Percentiles rank a stretch among this genome's conserved stretches.
Evolutionary conservation across 352 stramenopile species (phyloP).

Genomic region (Thalassiosira hispida): DNA sequence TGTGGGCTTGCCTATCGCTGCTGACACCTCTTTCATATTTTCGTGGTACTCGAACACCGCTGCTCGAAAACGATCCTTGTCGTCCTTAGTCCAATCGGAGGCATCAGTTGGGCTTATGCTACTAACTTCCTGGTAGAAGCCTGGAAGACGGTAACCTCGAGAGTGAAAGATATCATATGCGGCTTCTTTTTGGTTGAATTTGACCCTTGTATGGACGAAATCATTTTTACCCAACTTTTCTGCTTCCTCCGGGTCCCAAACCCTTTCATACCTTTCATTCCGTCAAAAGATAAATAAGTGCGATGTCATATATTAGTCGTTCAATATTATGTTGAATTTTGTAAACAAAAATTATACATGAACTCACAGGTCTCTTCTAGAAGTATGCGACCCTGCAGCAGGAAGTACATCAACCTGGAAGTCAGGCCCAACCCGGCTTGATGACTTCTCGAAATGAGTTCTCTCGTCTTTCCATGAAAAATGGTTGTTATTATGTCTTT

Average conservation of each 20-base stretch:
- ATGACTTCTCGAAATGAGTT: slow-evolving; percentile 61
- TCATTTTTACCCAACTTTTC: slow-evolving; percentile 47
- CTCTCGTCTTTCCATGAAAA: slow-evolving; percentile 76
- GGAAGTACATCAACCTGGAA: slow-evolving; percentile 68
- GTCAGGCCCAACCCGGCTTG: slow-evolving; percentile 63
- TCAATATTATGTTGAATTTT: too few species aligned
- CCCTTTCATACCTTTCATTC: slow-evolving; percentile 59
- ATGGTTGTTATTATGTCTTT: slow-evolving; percentile 36
- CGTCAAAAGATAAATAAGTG: not conserved
- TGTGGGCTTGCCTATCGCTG: slow-evolving; percentile 58
- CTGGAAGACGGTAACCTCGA: slow-evolving; percentile 49
- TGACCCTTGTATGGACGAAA: slow-evolving; percentile 61
- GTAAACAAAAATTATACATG: not conserved
- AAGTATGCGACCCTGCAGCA: slow-evolving; percentile 30
- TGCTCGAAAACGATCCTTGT: slow-evolving; percentile 59
- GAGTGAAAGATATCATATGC: slow-evolving; percentile 59
- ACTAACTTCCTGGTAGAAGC: slow-evolving; percentile 48
- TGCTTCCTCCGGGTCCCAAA: slow-evolving; percentile 69
- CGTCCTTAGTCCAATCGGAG: slow-evolving; percentile 67
- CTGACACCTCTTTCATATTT: slow-evolving; percentile 59
- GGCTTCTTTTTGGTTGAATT: slow-evolving; percentile 62
- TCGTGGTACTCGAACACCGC: slow-evolving; percentile 72
- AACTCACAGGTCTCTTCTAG: slow-evolving; percentile 21
- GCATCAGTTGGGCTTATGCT: slow-evolving; percentile 52
- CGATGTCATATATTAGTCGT: not conserved